Base-by-base conservation (phyloP, 208 protist species). In the Trypanosoma avium region DNA sequence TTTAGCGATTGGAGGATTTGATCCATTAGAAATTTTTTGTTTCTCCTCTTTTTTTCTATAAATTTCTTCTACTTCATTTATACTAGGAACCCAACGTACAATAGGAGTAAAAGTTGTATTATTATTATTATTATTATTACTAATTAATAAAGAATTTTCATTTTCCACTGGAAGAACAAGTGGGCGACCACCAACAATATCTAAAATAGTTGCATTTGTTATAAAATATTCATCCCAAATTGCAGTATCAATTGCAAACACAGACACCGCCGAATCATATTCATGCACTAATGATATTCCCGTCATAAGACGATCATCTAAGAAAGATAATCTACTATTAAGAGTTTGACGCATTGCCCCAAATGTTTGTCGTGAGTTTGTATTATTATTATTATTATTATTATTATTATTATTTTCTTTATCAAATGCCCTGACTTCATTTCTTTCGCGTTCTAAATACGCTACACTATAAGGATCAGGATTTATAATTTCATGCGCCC, bases 221-320 rank as follows among this genome's bases (percentile, higher is more conserved):
- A 86, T 63, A 26, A 73, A 80, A 32, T 73, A 50, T 1, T 60
- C 64, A 57, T 94, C 88, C 84, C 84, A 94, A 6, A 68, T 71
- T 0, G 84, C 70, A 4, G 88, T 94, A 67, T 94, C 82, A 2
- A 94, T 57, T 4, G 73, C 61, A 54, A 92, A 89, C 19, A 76
- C 68, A 3, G 58, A 60, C 29, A 88, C 75, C n/a, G 76, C 84
- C 2, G 60, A 30, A 48, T 83, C 67, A 77, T 90, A 94, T 61
- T 90, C 84, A 22, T 76, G 62, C 61, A 78, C 63, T 38, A 77
- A 64, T 12, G 76, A 81, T 15, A 82, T n/a, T n/a, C n/a, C n/a
- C n/a, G n/a, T n/a, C n/a, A n/a, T n/a, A n/a, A n/a, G n/a, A n/a
- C n/a, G n/a, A n/a, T n/a, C n/a, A n/a, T n/a, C n/a, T n/a, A n/a